Percentiles rank a stretch among this genome's conserved stretches.
These are phyloP conservation scores for Skeletonema potamos DNA, from an alignment of 108 stramenopile genomes.

Conservation along the genomic window DNA sequence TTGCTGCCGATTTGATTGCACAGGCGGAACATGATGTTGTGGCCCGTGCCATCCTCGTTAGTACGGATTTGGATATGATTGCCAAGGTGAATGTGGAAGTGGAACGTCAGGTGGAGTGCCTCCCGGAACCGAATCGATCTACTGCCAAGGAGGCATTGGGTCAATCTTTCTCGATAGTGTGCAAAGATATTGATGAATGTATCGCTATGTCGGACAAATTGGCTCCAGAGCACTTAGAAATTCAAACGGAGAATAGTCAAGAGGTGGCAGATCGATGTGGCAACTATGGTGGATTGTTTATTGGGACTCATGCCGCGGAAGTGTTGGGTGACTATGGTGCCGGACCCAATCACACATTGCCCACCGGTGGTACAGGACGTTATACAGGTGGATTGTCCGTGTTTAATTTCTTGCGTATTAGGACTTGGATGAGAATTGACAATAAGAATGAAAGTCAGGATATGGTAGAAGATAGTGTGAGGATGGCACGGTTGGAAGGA, in stretches of 20 bases:
- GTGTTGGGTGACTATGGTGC: constrained; percentile 99
- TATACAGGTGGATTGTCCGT: constrained; percentile 98
- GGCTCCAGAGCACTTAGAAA: constrained; percentile 98
- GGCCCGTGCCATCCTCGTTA: constrained; percentile 93
- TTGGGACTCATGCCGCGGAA: constrained; percentile 94
- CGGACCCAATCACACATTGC: constrained; percentile 99
- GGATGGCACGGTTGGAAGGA: constrained; percentile 97
- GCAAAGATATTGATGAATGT: constrained; percentile 83
- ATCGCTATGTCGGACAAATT: constrained; percentile 83
- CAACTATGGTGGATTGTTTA: constrained; percentile 96
- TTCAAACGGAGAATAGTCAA: constrained; percentile 86
- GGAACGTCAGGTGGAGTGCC: constrained; percentile 58
- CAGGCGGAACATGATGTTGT: constrained; percentile 99
- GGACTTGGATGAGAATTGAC: constrained; percentile 96
- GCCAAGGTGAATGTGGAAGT: constrained; percentile 75
- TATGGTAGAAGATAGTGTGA: constrained; percentile 90
- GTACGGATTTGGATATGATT: constrained; percentile 59
- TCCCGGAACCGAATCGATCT: constrained; percentile 90
- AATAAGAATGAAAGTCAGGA: constrained; percentile 54
- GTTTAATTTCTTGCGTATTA: constrained; percentile 95
- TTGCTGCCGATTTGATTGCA: constrained; percentile 97
- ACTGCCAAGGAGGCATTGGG: constrained; percentile 81
- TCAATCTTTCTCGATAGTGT: constrained; percentile 84
- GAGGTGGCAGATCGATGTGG: constrained; percentile 69
- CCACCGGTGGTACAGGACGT: constrained; percentile 95